Conservation (phyloP, 768 basidiomycete genomes). For the Xerocomellus intermedius region DNA sequence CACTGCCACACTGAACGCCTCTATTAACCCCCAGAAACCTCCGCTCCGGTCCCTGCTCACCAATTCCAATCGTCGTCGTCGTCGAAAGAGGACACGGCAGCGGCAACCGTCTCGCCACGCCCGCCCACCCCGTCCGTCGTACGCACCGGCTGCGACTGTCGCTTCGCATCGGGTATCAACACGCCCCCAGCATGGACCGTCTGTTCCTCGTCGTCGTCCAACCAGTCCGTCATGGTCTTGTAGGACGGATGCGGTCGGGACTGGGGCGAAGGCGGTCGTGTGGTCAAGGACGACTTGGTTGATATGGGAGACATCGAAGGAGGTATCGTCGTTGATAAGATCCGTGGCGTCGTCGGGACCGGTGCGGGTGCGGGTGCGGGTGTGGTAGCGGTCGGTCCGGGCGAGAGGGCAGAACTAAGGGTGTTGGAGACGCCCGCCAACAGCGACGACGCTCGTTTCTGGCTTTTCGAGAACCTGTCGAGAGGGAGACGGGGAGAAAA, state of each 20-base stretch:
- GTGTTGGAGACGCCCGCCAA: constrained; percentile 64
- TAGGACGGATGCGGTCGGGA: constrained; percentile 7
- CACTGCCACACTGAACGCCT: too few relatives aligned
- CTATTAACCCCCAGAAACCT: too few relatives aligned
- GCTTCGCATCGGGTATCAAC: constrained; percentile 33
- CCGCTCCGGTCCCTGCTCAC: constrained; percentile 30
- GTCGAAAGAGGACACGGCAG: constrained; percentile 23
- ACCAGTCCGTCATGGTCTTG: constrained; percentile 15
- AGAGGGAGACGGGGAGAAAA: neutral
- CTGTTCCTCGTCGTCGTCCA: constrained; percentile 40
- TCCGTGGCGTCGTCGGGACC: constrained; percentile 7
- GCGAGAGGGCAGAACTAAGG: constrained; percentile 47
- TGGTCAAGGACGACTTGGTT: neutral
- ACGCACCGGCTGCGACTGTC: neutral
- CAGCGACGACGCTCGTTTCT: constrained; percentile 66
- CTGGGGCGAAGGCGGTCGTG: constrained; percentile 7
- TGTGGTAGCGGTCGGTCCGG: constrained; percentile 35
- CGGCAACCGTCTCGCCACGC: too few relatives aligned
- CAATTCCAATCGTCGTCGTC: constrained; percentile 66
- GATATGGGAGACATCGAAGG: neutral
- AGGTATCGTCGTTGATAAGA: constrained; percentile 11
- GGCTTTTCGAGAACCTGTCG: constrained; percentile 59
- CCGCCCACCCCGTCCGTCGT: neutral
- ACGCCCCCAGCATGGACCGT: constrained; percentile 16
- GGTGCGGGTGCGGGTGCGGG: constrained; percentile 16